These are phyloP conservation scores for Cunninghamia lanceolata DNA, from an alignment of 75 land plant genomes.

Conservation along the genomic window DNA sequence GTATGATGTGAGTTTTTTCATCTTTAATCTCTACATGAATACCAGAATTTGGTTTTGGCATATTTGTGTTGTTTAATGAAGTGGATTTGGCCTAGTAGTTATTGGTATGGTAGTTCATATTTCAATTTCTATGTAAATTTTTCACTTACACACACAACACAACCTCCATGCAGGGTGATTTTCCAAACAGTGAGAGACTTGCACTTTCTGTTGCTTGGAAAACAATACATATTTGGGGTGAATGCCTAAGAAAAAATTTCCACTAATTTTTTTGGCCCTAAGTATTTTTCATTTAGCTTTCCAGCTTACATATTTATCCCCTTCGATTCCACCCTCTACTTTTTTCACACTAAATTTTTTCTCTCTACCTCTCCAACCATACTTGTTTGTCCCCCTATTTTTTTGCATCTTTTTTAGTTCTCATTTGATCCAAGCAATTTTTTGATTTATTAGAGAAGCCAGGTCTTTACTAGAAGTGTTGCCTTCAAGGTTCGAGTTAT, in stretches of 20 bases:
- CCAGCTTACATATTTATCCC: too few relatives aligned
- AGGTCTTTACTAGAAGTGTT: neutral
- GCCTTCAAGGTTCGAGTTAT: neutral
- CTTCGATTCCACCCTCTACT: too few relatives aligned
- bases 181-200: neutral
- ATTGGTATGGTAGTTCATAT: too few relatives aligned
- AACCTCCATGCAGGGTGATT: neutral
- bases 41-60: neutral
- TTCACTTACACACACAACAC: neutral
- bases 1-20: conserved; percentile 22
- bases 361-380: too few relatives aligned
- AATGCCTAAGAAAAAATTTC: neutral
- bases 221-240: neutral
- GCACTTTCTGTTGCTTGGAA: neutral
- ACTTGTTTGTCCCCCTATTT: too few relatives aligned
- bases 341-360: too few relatives aligned
- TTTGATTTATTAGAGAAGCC: too few relatives aligned
- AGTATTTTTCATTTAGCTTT: too few relatives aligned
- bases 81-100: neutral
- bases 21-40: neutral
- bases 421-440: too few relatives aligned
- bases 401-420: too few relatives aligned
- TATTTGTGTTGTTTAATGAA: neutral
- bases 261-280: too few relatives aligned
- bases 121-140: neutral